These are phyloP conservation scores for Eucommia ulmoides DNA, from an alignment of 257 asterid species.

Conservation along the genomic window DNA sequence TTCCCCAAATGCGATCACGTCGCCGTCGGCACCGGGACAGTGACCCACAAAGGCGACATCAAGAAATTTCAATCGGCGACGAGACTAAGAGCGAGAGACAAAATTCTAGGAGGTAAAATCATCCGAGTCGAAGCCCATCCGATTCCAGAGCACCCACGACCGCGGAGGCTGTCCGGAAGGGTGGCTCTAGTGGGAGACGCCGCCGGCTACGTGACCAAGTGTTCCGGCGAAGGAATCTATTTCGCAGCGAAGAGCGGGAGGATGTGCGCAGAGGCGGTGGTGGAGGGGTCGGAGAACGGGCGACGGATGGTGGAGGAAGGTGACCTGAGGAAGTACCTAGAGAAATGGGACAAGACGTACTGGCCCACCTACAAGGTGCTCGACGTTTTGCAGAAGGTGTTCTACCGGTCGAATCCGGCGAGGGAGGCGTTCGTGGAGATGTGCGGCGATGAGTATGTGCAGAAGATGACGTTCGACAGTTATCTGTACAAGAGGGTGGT, in stretches of 20 bases:
- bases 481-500: slow-evolving; percentile 72
- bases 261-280: slow-evolving; percentile 92
- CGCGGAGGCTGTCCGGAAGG: slow-evolving; percentile 46
- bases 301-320: slow-evolving; percentile 70
- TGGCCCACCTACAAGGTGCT: slow-evolving; percentile 90
- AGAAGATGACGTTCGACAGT: slow-evolving; percentile 91
- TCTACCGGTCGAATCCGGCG: slow-evolving; percentile 81
- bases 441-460: slow-evolving; percentile 90
- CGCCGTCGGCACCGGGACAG: slow-evolving; percentile 93
- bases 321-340: slow-evolving; percentile 66
- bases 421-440: slow-evolving; percentile 87
- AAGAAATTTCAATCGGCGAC: slow-evolving; percentile 72
- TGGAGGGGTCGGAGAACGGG: slow-evolving; percentile 78
- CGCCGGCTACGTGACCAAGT: slow-evolving; percentile 81
- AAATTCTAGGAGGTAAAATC: slow-evolving; percentile 59
- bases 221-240: slow-evolving; percentile 89
- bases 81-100: slow-evolving; percentile 66
- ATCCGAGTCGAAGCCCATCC: slow-evolving; percentile 94
- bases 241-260: slow-evolving; percentile 89
- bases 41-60: slow-evolving; percentile 80
- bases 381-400: slow-evolving; percentile 77
- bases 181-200: slow-evolving; percentile 87
- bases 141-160: slow-evolving; percentile 85
- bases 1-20: slow-evolving; percentile 95
- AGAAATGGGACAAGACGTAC: slow-evolving; percentile 83